These are phyloP conservation scores for Caloboletus inedulis DNA, from an alignment of 1,284 basidiomycete species.

Conservation along the genomic window DNA sequence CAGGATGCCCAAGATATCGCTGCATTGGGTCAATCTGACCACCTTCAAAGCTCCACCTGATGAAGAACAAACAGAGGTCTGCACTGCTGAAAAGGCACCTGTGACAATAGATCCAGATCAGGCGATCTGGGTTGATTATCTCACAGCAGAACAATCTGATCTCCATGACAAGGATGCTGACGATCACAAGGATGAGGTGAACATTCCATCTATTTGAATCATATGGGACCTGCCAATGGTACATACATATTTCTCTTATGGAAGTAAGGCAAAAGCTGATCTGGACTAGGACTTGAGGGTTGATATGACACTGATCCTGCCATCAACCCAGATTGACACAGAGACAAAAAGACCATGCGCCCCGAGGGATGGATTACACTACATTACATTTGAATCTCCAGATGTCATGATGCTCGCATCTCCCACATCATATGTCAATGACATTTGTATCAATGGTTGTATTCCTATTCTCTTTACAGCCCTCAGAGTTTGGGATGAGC, in stretches of 20 bases:
- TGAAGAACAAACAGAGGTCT: not conserved
- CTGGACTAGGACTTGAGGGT: not conserved
- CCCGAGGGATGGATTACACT: not conserved
- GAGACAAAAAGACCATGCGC: not conserved
- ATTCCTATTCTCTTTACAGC: conserved; percentile 8
- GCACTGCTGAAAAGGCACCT: not conserved
- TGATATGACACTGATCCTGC: not conserved
- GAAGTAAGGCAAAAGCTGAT: not conserved
- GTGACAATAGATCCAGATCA: not conserved
- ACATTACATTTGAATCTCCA: conserved; percentile 1
- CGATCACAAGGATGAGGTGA: too few relatives aligned
- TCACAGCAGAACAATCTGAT: too few relatives aligned
- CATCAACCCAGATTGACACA: not conserved
- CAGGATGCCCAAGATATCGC: not conserved
- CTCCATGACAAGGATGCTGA: too few relatives aligned
- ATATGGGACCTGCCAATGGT: not conserved
- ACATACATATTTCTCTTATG: not conserved
- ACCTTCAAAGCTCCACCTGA: not conserved
- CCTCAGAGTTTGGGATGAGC: not conserved
- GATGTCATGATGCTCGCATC: conserved; percentile 10
- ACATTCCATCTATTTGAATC: not conserved
- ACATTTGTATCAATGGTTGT: conserved; percentile 17
- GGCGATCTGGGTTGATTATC: not conserved
- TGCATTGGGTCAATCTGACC: conserved; percentile 2
- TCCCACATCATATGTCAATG: conserved; percentile 4